phyloP scores from a whole-genome alignment of 2,329 filamentous ascomycete genomes.

The Coniochaeta sp. region DNA sequence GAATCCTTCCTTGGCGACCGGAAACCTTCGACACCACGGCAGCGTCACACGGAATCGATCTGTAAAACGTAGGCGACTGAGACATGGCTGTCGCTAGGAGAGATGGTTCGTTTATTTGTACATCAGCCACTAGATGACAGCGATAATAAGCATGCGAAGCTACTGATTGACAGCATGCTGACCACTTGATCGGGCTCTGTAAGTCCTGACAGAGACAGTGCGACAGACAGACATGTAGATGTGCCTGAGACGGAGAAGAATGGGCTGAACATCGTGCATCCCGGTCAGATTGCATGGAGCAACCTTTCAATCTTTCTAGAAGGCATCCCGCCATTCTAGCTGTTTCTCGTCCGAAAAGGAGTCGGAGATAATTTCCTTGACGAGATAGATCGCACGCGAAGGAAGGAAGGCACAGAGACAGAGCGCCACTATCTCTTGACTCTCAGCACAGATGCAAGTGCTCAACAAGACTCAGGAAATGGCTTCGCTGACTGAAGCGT shows the following conservation, averaged over 20 bases:
- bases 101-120: not conserved
- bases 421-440: too few species aligned
- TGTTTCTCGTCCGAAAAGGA: too few species aligned
- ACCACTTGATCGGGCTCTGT: not conserved
- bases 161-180: not conserved
- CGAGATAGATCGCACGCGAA: too few species aligned
- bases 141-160: not conserved
- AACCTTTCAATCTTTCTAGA: not conserved
- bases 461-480: too few species aligned
- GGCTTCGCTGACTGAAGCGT: too few species aligned
- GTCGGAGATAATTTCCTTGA: too few species aligned
- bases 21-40: not conserved
- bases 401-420: too few species aligned
- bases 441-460: too few species aligned
- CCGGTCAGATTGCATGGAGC: too few species aligned
- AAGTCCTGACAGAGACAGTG: not conserved
- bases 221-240: not conserved
- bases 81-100: not conserved
- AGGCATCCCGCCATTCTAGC: not conserved
- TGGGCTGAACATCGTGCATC: not conserved
- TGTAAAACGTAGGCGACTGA: not conserved
- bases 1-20: too few species aligned
- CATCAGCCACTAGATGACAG: not conserved
- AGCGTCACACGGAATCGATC: not conserved
- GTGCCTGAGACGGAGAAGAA: not conserved